Evolutionary conservation across 2,329 filamentous ascomycete species (phyloP).

Genomic region (Geosmithia putterillii): DNA sequence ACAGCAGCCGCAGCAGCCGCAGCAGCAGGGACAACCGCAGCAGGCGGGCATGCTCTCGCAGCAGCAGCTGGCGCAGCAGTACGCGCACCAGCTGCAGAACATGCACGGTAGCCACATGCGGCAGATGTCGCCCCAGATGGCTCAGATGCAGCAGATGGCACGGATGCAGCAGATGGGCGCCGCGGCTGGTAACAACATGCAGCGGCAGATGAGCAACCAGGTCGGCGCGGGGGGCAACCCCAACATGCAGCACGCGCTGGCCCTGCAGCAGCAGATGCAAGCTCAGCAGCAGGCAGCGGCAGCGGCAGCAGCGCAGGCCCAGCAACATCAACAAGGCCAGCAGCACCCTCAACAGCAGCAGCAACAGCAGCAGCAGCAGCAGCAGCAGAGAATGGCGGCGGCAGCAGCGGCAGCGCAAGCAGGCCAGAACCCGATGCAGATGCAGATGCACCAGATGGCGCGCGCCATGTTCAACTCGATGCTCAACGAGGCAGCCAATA

Average conservation of each 20-base stretch:
- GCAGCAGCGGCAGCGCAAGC: conserved; percentile 13
- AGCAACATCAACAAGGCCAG: conserved; percentile 17
- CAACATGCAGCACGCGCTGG: conserved; percentile 21
- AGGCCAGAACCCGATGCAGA: conserved; percentile 6
- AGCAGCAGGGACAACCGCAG: conserved; percentile 16
- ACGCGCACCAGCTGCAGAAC: conserved; percentile 28
- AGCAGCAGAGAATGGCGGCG: conserved; percentile 11
- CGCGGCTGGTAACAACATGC: conserved; percentile 15
- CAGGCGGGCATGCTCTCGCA: conserved; percentile 28
- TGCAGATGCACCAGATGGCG: conserved; percentile 8
- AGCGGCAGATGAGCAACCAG: conserved; percentile 17
- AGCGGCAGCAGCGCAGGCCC: conserved; percentile 19
- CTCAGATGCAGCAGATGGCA: conserved; percentile 22
- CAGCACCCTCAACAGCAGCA: conserved; percentile 20
- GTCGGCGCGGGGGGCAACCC: conserved; percentile 24
- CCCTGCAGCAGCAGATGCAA: conserved; percentile 13
- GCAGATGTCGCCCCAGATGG: conserved; percentile 21
- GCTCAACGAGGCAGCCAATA: conserved; percentile 17
- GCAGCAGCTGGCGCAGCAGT: conserved; percentile 29
- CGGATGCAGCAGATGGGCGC: conserved; percentile 18
- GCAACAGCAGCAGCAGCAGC: conserved; percentile 17
- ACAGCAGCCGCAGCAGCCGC: conserved; percentile 14
- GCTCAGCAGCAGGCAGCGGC: conserved; percentile 17
- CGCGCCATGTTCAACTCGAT: conserved; percentile 25
- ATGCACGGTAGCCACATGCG: conserved; percentile 23